Conservation (phyloP, 441 rosid species). For the Melastoma candidum region DNA sequence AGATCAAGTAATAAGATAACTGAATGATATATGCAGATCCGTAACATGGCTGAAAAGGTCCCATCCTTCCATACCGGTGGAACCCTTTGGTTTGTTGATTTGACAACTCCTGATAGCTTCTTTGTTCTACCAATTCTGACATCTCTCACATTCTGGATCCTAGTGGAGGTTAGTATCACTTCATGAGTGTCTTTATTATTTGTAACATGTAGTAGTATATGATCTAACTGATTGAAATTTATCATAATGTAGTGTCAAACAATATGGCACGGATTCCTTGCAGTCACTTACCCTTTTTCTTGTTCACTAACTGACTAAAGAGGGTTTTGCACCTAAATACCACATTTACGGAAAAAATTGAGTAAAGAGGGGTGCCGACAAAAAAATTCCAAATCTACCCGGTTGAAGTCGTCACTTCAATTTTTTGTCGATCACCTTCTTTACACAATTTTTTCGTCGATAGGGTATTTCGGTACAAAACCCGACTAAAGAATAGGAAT, state of each 20-base stretch:
- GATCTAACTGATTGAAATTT: not conserved
- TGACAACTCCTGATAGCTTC: slow-evolving; percentile 38
- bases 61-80: slow-evolving; percentile 49
- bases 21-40: slow-evolving; percentile 24
- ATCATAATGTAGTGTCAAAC: not conserved
- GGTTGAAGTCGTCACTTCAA: too few relatives aligned
- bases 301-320: too few relatives aligned
- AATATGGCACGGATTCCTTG: too few relatives aligned
- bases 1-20: not conserved
- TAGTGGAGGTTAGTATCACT: slow-evolving; percentile 32
- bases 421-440: too few relatives aligned
- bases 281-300: too few relatives aligned
- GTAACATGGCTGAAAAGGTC: slow-evolving; percentile 45
- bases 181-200: not conserved
- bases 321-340: too few relatives aligned
- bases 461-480: too few relatives aligned
- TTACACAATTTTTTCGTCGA: too few relatives aligned
- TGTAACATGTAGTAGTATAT: not conserved
- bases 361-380: too few relatives aligned
- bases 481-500: too few relatives aligned
- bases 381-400: too few relatives aligned
- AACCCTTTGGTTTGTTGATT: slow-evolving; percentile 42
- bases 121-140: slow-evolving; percentile 40
- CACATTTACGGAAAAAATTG: too few relatives aligned
- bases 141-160: slow-evolving; percentile 31